Base-by-base conservation (phyloP, 2,329 filamentous ascomycete species). In the Curvularia verruculosa region DNA sequence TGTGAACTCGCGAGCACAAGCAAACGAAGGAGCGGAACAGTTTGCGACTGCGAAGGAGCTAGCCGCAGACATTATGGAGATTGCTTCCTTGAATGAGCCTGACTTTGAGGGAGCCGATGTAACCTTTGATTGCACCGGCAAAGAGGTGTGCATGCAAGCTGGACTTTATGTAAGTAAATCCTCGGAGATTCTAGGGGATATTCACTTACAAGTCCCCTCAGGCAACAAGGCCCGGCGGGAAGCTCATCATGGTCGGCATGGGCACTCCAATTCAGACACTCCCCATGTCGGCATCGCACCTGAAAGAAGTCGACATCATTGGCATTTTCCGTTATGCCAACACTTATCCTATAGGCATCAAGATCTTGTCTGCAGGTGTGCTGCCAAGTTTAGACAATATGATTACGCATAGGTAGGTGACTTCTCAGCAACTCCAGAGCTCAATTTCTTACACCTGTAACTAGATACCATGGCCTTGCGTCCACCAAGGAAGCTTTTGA, bases 281-380 rank as follows among this genome's bases (percentile, higher is more conserved):
- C 5, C 83, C 82, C 2, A 78, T 84, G 65, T 82, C 81, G 6
- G 81, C 81, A 1, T 81, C 83, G n/a, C 82, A 83, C 28, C 63
- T 84, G 58, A 79, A 83, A 31, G 83, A 85, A 68, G 81, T 85
- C 6, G 83, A 85, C 66, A 79, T 85, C 41, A 80, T 85, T 47
- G 83, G 83, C n/a, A 82, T 84, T 6, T 84, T 85, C 71, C 75
- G 83, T 43, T 85, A 85, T 57, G 82, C 83, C 66, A 77, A 80
- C 63, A 82, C 81, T 0, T 85, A 85, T 61, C 81, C 82, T 0
- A 79, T 77, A n/a, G 83, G 83, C 1, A 83, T 85, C 68, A 79
- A 78, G 60, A 69, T 85, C 60, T 72, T 84, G 61, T 81, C 78
- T 2, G 81, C 80, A 48, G 82, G 82, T 5, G 78, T 79, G 52